phyloP scores from a whole-genome alignment of 345 rosid genomes.

The Turritis glabra region DNA sequence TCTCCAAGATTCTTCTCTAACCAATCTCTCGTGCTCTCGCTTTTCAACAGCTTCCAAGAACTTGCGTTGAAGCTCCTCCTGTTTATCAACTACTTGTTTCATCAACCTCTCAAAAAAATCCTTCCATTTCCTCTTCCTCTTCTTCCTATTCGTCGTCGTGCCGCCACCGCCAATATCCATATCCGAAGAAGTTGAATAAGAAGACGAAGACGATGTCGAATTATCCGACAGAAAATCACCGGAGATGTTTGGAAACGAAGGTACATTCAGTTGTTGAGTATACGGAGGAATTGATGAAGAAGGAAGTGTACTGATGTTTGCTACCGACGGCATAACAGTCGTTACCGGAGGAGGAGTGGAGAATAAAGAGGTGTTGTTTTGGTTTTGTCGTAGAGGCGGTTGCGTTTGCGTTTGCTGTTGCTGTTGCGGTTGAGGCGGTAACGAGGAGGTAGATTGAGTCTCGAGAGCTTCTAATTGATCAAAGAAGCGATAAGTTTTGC shows the following conservation, averaged over 20 bases:
- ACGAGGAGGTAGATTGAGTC: slow-evolving; percentile 29
- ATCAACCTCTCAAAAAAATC: slow-evolving; percentile 61
- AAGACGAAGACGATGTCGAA: slow-evolving; percentile 48
- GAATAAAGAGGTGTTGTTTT: neutral
- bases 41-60: slow-evolving; percentile 78
- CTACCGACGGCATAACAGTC: slow-evolving; percentile 38
- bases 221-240: slow-evolving; percentile 48
- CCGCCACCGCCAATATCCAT: slow-evolving; percentile 46
- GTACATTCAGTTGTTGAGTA: slow-evolving; percentile 21
- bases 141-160: slow-evolving; percentile 46
- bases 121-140: slow-evolving; percentile 64
- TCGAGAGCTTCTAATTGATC: slow-evolving; percentile 82
- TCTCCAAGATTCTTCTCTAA: slow-evolving; percentile 83
- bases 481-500: slow-evolving; percentile 74
- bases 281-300: slow-evolving; percentile 36
- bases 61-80: slow-evolving; percentile 73
- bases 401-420: too few species aligned
- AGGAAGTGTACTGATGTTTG: slow-evolving; percentile 31
- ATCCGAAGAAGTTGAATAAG: slow-evolving; percentile 72
- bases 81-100: slow-evolving; percentile 67
- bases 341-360: slow-evolving; percentile 41
- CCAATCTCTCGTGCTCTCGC: slow-evolving; percentile 63
- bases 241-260: slow-evolving; percentile 42
- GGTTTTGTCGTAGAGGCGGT: slow-evolving; percentile 10
- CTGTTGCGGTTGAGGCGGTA: slow-evolving; percentile 20